A percentile compares a stretch with the other conserved stretches of the same genome.
These are phyloP conservation scores for Solanum phureja DNA, from an alignment of 257 asterid genomes.

Conservation along the genomic window DNA sequence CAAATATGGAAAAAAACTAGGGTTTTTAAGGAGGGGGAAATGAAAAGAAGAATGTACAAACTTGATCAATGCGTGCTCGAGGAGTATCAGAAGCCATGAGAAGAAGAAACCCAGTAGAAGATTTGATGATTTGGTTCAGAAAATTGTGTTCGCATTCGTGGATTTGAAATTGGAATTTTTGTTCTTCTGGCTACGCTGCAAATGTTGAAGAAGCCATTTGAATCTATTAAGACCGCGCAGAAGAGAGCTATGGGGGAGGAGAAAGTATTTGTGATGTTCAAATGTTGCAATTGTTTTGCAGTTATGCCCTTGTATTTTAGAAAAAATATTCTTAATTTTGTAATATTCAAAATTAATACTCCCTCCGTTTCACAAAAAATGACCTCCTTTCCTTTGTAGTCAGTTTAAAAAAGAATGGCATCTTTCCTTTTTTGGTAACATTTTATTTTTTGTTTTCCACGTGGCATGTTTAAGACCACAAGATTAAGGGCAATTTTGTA, in stretches of 20 bases:
- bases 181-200: background rate
- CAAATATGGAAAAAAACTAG: background rate
- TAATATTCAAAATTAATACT: background rate
- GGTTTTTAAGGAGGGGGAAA: background rate
- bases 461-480: too few relatives aligned
- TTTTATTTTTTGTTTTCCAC: too few relatives aligned
- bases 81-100: constrained; percentile 47
- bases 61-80: constrained; percentile 32
- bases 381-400: too few relatives aligned
- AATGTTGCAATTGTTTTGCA: background rate
- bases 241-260: background rate
- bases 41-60: background rate
- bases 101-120: background rate
- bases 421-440: too few relatives aligned
- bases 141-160: background rate
- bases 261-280: background rate
- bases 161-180: background rate
- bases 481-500: too few relatives aligned
- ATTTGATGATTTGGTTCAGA: background rate
- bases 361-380: too few relatives aligned
- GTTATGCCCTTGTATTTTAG: background rate
- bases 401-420: too few relatives aligned
- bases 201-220: background rate
- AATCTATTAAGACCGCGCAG: background rate
- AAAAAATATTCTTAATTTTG: background rate